Base-by-base conservation (phyloP, 2,329 filamentous ascomycete genomes). In the Trichoderma sp. region DNA sequence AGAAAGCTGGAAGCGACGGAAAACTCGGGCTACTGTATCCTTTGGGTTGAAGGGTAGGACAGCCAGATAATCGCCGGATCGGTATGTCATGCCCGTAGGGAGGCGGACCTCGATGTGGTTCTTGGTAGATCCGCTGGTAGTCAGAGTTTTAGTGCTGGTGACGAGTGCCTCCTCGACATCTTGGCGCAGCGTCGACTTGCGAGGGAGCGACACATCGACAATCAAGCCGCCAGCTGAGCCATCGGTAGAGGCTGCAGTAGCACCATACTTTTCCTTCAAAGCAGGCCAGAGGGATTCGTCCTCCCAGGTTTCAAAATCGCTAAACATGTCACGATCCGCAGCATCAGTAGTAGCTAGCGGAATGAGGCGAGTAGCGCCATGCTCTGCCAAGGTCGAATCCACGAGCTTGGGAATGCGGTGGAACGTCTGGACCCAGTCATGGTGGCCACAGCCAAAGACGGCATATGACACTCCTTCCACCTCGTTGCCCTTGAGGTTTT, bases 41-140 rank as follows among this genome's bases (percentile, higher is more conserved):
- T 85, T 84, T 1, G 89, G 88, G 78, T 95, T 95, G 34, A 93
- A 81, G 0, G 93, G 93, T 1, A 94, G 83, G 3, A 94, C 84
- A 0, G 91, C 91, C 0, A 95, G 85, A 78, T 96, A 95, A 77
- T 95, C 93, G 15, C 93, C 93, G 2, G 91, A 87, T 50, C 87
- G 85, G 80, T 95, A 95, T 0, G 85, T 86, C 84, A 89, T 85
- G 65, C 86, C 88, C 0, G 84, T 86, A 0, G 93, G 92, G 1
- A 95, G 84, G 72, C 88, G 87, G 39, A 94, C 88, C 73, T 89
- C 88, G 23, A 93, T 86, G 73, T 91, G 86, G 28, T 88, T 87
- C 83, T 93, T 94, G 47, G 82, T 82, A 0, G 88, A 82, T 30
- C 84, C 85, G 0, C 82, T 84, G 1, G 82, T 80, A 0, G 85